phyloP scores from a whole-genome alignment of 257 asterid genomes.

The Jacaranda copaia region DNA sequence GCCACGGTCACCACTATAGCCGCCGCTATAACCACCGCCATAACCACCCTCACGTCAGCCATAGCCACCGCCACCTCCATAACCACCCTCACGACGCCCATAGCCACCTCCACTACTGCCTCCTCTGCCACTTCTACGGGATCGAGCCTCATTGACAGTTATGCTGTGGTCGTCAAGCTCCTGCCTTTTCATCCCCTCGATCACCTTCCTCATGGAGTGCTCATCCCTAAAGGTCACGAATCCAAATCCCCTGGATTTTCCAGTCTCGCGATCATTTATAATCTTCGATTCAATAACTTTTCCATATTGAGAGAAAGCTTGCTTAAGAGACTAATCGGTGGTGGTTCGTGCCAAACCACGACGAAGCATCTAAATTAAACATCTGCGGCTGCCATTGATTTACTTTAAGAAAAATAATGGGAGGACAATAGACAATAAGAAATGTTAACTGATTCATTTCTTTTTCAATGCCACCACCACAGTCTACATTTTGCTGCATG shows the following conservation, averaged over 20 bases:
- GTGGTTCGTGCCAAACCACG: constrained; percentile 94
- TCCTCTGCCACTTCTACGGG: no score
- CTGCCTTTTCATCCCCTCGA: no score
- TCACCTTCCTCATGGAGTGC: no score
- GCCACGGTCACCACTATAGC: constrained; percentile 44
- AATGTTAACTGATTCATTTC: no score
- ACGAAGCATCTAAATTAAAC: constrained; percentile 87
- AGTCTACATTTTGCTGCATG: no score
- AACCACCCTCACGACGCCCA: constrained; percentile 43
- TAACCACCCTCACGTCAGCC: constrained; percentile 40
- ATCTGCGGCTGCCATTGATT: constrained; percentile 61
- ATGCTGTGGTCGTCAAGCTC: no score
- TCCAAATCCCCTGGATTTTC: no score
- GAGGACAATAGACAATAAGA: not conserved
- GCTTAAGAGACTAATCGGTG: constrained; percentile 65
- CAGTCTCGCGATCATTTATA: no score
- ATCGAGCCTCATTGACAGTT: no score
- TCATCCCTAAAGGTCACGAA: no score
- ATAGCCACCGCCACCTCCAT: constrained; percentile 42
- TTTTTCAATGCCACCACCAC: no score
- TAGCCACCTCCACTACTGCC: no score
- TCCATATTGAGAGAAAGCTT: constrained; percentile 76
- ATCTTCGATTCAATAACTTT: constrained; percentile 57
- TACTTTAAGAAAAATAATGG: not conserved
- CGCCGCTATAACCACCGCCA: constrained; percentile 36